Conservation (phyloP, 2,329 filamentous ascomycete species). For the Pestalotiopsis sp. region DNA sequence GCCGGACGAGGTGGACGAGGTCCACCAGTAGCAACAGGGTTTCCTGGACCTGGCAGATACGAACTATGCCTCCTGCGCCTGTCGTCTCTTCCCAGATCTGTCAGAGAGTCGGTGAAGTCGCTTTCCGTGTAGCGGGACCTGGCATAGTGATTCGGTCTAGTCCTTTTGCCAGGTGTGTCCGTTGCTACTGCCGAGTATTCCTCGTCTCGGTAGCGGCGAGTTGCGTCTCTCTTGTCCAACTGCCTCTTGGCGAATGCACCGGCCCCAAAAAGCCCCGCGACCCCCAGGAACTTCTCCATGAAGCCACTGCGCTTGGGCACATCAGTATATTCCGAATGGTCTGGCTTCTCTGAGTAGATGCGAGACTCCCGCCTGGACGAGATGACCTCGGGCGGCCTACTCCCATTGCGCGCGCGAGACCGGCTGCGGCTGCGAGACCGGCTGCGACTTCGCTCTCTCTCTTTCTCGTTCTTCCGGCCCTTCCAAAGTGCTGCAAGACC, state of each 20-base stretch:
- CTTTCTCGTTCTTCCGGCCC: slow-evolving; percentile 45
- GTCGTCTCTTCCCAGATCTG: slow-evolving; percentile 34
- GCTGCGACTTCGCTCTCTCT: slow-evolving; percentile 40
- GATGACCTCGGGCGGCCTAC: slow-evolving; percentile 49
- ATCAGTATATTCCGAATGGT: slow-evolving; percentile 57
- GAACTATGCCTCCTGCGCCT: slow-evolving; percentile 38
- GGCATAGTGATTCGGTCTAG: slow-evolving; percentile 32
- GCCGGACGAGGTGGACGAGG: slow-evolving; percentile 40
- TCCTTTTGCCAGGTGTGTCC: slow-evolving; percentile 57
- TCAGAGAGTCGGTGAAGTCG: slow-evolving; percentile 53
- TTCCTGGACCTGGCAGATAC: slow-evolving; percentile 49
- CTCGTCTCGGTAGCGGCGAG: slow-evolving; percentile 52
- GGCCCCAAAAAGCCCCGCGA: slow-evolving; percentile 65
- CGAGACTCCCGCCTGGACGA: slow-evolving; percentile 56
- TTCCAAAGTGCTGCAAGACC: slow-evolving; percentile 50
- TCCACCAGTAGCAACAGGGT: slow-evolving; percentile 49
- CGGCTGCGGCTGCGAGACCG: slow-evolving; percentile 37
- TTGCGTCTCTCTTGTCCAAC: slow-evolving; percentile 52
- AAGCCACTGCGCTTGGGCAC: slow-evolving; percentile 54
- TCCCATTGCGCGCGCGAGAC: slow-evolving; percentile 14
- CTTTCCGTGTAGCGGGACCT: slow-evolving; percentile 39
- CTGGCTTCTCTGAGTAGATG: slow-evolving; percentile 69
- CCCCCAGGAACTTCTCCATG: slow-evolving; percentile 61
- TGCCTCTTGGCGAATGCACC: slow-evolving; percentile 63
- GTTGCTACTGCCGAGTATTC: slow-evolving; percentile 66